Percentiles rank a stretch among this genome's conserved stretches.
Evolutionary conservation across 208 protist species (phyloP).

Genomic region (Acanthamoeba royreba): DNA sequence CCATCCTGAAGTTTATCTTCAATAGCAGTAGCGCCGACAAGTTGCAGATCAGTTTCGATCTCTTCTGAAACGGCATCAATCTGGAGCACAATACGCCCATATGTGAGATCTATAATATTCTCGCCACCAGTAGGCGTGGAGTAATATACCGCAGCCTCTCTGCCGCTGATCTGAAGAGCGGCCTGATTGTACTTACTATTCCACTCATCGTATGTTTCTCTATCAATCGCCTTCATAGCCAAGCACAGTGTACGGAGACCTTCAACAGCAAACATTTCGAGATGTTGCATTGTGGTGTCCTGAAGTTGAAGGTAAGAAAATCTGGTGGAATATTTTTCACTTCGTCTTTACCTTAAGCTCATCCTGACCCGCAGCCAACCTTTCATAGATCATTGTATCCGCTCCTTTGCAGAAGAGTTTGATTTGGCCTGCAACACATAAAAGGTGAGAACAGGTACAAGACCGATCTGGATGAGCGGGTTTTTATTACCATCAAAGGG

Average conservation of each 20-base stretch:
- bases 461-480: neutral
- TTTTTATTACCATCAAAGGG: conserved; percentile 25
- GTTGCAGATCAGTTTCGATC: conserved; percentile 85
- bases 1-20: conserved; percentile 96
- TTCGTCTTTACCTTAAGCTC: conserved; percentile 28
- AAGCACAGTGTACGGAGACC: conserved; percentile 68
- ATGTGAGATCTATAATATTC: neutral
- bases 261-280: conserved; percentile 64
- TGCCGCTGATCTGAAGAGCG: neutral
- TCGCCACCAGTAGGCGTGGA: neutral
- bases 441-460: neutral
- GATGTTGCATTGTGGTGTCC: conserved; percentile 10
- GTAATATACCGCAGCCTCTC: conserved; percentile 32
- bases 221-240: conserved; percentile 44
- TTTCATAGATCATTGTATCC: conserved; percentile 64
- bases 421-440: conserved; percentile 44
- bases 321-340: neutral
- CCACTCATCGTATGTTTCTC: conserved; percentile 52
- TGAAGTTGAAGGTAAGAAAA: neutral
- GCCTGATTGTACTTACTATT: conserved; percentile 42
- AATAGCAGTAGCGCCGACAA: conserved; percentile 93
- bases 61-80: conserved; percentile 52
- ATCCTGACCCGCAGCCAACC: conserved; percentile 19
- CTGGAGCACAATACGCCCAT: neutral
- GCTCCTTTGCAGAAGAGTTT: conserved; percentile 74